Base-by-base conservation (phyloP, 164 flowering plant genomes). In the Stephania japonica region DNA sequence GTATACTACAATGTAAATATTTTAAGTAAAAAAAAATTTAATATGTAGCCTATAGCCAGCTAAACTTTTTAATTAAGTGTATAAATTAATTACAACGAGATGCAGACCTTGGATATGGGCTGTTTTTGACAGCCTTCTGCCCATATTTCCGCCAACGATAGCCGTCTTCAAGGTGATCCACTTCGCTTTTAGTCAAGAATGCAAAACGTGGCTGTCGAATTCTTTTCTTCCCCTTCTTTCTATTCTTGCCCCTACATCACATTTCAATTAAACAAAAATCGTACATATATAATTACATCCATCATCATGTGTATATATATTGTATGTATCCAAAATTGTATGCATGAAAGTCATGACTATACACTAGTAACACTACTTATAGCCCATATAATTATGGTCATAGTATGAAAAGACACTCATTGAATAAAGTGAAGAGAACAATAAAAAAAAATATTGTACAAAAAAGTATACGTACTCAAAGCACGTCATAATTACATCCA, bases 101-200 rank as follows among this genome's bases (percentile, higher is more conserved):
- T 65, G 41, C 75, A 18, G 41, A 93, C 98, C 98, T 93, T 16
- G 98, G 98, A 70, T 83, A 90, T 41, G 98, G 94, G 67, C 97
- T 93, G 69, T 91, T 90, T 78, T 93, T 93, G 1, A 93, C 98
- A 14, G 95, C 95, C 75, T 93, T 93, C 49, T 93, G 98, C n/a
- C 98, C 98, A 79, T 93, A 93, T 79, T 93, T 93, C 23, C 98
- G 75, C 98, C 98, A 93, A n/a, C 97, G 67, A 75, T 91, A 93
- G 38, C 98, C 98, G 79, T 93, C 98, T 79, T 93, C 98, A 62
- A 93, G 93, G 78, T 91, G 84, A 83, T 93, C 97, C 50, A 90
- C 85, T 76, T 93, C 97, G 56, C 97, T 93, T 77, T 90, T 93
- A 1, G 98, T 93, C 84, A 89, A 82, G 75, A 93, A 93, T 12